A percentile compares a stretch with the other conserved stretches of the same genome.
Evolutionary conservation across 495 filamentous ascomycete species (phyloP).

Genomic region (Podospora pseudoanserina): DNA sequence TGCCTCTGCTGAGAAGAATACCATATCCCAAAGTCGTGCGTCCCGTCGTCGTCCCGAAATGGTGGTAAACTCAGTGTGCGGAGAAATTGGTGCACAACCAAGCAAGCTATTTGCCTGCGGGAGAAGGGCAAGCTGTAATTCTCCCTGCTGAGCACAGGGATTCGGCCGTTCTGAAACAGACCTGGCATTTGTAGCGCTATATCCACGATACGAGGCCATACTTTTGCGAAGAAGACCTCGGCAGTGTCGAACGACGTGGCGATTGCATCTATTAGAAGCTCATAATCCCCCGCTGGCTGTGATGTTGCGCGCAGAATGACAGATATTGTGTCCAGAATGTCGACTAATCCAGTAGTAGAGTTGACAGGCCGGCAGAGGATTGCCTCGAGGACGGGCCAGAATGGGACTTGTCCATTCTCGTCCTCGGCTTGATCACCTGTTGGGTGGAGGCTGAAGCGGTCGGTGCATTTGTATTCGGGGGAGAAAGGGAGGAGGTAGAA

Average conservation of each 20-base stretch:
- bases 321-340: conserved; percentile 42
- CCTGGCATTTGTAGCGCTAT: not conserved
- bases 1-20: conserved; percentile 24
- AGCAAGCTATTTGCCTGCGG: conserved; percentile 15
- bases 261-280: conserved; percentile 9
- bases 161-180: not conserved
- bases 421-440: conserved; percentile 14
- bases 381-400: conserved; percentile 47
- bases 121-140: conserved; percentile 6
- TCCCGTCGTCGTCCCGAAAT: conserved; percentile 22
- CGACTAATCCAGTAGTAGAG: conserved; percentile 41
- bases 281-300: conserved; percentile 13
- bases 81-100: conserved; percentile 25
- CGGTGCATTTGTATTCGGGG: conserved; percentile 15
- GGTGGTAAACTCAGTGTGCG: conserved; percentile 14
- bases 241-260: not conserved
- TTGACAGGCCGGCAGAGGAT: conserved; percentile 42
- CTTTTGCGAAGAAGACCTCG: not conserved
- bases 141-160: not conserved
- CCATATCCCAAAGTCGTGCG: conserved; percentile 28
- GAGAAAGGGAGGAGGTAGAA: conserved; percentile 20
- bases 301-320: conserved; percentile 12
- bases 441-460: conserved; percentile 28
- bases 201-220: not conserved
- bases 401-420: conserved; percentile 16